Percentiles rank a stretch among this genome's conserved stretches.
Evolutionary conservation across 176 grass and related monocot species (phyloP).

Genomic region (Hordeum marinum): DNA sequence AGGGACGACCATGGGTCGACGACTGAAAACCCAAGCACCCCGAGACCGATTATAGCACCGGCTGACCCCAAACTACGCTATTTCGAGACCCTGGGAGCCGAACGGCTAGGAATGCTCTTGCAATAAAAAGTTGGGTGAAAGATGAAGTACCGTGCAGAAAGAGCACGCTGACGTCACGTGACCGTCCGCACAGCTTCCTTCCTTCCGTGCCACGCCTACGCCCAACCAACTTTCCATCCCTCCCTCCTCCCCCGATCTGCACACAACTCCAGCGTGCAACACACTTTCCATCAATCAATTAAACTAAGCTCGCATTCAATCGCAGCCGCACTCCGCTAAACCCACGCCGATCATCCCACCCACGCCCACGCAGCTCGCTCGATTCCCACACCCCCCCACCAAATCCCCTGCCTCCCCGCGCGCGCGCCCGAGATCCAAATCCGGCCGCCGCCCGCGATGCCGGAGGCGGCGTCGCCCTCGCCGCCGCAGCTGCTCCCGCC

Average conservation of each 20-base stretch:
- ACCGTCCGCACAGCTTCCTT: background rate
- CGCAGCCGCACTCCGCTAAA: constrained; percentile 1
- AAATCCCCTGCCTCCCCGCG: background rate
- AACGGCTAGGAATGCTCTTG: no score
- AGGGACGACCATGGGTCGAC: no score
- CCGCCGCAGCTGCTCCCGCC: constrained; percentile 22
- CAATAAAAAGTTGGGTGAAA: no score
- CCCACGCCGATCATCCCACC: constrained; percentile 9
- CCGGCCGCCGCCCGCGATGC: constrained; percentile 3
- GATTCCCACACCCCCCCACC: background rate
- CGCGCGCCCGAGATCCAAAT: constrained; percentile 17
- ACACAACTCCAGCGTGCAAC: background rate
- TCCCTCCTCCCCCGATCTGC: constrained; percentile 24
- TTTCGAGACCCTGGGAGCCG: no score
- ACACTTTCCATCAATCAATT: background rate
- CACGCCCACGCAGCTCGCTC: background rate
- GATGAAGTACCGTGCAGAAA: no score
- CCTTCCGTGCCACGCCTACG: constrained; percentile 17
- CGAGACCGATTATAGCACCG: no score
- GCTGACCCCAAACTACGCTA: no score
- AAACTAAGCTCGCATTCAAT: constrained; percentile 27
- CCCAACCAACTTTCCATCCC: background rate
- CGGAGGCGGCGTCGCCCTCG: background rate
- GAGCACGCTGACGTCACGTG: background rate
- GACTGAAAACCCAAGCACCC: no score